Evolutionary conservation across 139 green algal species (phyloP), one percentile per base, ranked within the genome.

Genomic region (Ettlia oleoabundans): DNA sequence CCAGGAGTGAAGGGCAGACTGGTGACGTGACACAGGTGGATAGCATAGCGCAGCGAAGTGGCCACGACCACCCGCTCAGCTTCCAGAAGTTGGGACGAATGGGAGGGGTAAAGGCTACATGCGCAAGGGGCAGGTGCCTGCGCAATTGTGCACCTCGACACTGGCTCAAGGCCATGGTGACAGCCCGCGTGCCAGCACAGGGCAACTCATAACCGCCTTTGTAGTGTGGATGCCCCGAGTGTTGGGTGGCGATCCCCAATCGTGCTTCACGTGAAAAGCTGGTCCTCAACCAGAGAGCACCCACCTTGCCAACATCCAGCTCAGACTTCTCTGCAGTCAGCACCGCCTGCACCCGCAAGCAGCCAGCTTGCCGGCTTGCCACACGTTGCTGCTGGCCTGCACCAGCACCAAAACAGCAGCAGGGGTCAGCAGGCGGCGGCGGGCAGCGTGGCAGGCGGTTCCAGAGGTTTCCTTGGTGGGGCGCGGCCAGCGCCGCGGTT

Each of bases 321-420:
- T 82, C 77, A 35, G 63, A n/a, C 63, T 74, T 76, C 77, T 82
- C 77, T 13, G 77, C 77, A 13, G 77, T 82, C 77, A 82, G 42
- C 63, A 82, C 77, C 13, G 77, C 77, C 64, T 82, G 77, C 77
- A 82, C 77, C 43, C 77, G 63, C 77, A 82, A 37, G 64, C 76
- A 62, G 40, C 32, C 42, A 18, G 42, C 41, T 78, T 78, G 70
- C n/a, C 70, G 42, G 42, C 26, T 26, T 35, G 35, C 61, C 6
- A 24, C 40, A 22, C 62, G 76, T 61, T 72, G 76, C 76, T 61
- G 76, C 40, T 40, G 61, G 30, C 38, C 76, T 82, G 76, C 76
- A 73, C 35, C 21, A 67, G 73, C 24, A 52, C 35, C 73, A 40
- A 18, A 13, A 58, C 47, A 58, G 13, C 47, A 58, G 47, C n/a